Conservation (phyloP, 2,329 filamentous ascomycete species). For the Apiospora kogelbergensis region DNA sequence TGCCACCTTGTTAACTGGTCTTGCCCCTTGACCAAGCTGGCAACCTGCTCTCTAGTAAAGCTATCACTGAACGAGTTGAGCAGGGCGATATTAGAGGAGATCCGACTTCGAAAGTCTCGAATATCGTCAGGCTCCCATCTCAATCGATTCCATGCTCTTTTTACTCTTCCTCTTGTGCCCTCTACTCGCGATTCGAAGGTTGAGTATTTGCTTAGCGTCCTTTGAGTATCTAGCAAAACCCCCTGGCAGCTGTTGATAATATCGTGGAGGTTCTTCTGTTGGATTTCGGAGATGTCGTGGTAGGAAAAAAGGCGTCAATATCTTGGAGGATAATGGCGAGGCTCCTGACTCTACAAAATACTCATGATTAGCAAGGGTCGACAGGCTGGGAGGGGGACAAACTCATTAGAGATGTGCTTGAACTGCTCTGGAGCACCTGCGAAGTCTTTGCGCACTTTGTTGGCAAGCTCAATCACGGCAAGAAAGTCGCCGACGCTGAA, state of each 20-base stretch:
- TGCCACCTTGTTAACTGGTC: not conserved
- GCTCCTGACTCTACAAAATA: constrained; percentile 10
- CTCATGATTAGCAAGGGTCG: not conserved
- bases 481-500: constrained; percentile 33
- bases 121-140: constrained; percentile 23
- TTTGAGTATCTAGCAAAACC: constrained; percentile 14
- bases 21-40: not conserved
- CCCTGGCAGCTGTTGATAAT: constrained; percentile 18
- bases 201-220: not conserved
- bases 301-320: constrained; percentile 21
- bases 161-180: constrained; percentile 13
- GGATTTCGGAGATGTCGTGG: constrained; percentile 12
- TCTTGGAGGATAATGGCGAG: constrained; percentile 27
- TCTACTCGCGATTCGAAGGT: not conserved
- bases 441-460: constrained; percentile 28
- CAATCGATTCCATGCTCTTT: constrained; percentile 25
- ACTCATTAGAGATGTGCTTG: constrained; percentile 25
- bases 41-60: not conserved
- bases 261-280: constrained; percentile 20
- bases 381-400: not conserved
- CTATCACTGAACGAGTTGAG: constrained; percentile 2
- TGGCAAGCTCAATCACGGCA: constrained; percentile 27
- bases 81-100: constrained; percentile 16
- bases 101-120: constrained; percentile 19
- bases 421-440: constrained; percentile 27